A percentile compares a stretch with the other conserved stretches of the same genome.
phyloP scores from a whole-genome alignment of 306 rosid species.

The Fragaria iinumae region DNA sequence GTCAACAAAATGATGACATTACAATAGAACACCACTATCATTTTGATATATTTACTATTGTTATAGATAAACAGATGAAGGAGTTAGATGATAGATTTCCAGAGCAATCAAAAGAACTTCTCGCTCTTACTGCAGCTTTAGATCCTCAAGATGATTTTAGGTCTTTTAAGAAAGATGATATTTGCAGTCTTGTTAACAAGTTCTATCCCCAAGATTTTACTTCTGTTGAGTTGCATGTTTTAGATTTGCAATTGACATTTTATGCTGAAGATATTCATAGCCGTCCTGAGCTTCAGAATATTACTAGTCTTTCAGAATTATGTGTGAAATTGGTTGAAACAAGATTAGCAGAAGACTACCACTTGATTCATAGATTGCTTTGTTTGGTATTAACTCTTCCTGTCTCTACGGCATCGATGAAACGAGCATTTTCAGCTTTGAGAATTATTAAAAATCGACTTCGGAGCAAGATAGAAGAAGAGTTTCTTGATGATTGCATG shows the following conservation, averaged over 20 bases:
- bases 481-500: neutral
- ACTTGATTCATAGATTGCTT: neutral
- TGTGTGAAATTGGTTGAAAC: neutral
- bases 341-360: neutral
- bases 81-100: too few relatives aligned
- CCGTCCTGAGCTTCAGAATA: neutral
- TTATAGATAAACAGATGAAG: too few relatives aligned
- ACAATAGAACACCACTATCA: too few relatives aligned
- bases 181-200: neutral
- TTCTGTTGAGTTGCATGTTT: neutral
- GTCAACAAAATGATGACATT: too few relatives aligned
- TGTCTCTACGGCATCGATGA: neutral
- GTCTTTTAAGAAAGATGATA: too few relatives aligned
- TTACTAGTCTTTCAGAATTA: neutral
- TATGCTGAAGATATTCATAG: neutral
- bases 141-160: too few relatives aligned
- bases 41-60: too few relatives aligned
- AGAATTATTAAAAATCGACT: neutral
- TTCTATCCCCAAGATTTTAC: slow-evolving; percentile 7
- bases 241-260: neutral
- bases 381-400: neutral
- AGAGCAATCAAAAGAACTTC: too few relatives aligned
- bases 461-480: neutral
- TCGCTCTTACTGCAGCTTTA: too few relatives aligned
- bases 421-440: neutral